Evolutionary conservation across 2,329 filamentous ascomycete species (phyloP), one percentile per base, ranked within the genome.

Genomic region (Fusarium phyllophilum): DNA sequence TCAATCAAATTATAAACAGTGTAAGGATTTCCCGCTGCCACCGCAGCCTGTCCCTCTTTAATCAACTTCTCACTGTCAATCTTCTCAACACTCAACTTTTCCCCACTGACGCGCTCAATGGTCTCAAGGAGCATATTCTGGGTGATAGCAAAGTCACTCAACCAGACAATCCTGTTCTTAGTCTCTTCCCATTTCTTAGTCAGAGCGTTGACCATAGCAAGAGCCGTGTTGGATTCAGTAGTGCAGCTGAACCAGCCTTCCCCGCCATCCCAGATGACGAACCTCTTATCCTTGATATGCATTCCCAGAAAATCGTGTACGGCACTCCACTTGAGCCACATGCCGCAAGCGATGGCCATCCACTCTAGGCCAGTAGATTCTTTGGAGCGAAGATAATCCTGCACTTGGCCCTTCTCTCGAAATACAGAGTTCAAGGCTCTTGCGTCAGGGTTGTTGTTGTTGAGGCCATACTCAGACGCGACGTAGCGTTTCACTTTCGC

Each of bases 301-400:
- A 67, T 67, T 6, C 64, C 64, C 3, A 67, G 17, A 5, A 67
- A 67, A 0, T 67, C 44, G 6, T 67, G 62, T 1, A 39, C 26
- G 3, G 64, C 62, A 39, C 64, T 66, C 64, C 64, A 67, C 14
- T 66, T 67, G 9, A 67, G 20, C 64, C 64, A 67, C 64, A 67
- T 67, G 1, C 64, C 64, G 17, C 64, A 67, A 20, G 49, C 64
- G 13, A 67, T 51, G 15, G 62, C 26, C 64, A 67, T 67, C 64
- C 64, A 67, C 15, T 67, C 62, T 2, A 67, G 39, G 2, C 64
- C 62, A 0, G 49, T 59, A 0, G 64, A 59, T 12, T 59, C 62
- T 15, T 67, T 66, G 5, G 44, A 67, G 24, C 64, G 44, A 3
- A 67, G 64, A 7, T 67, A 34, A 15, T 67, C 64, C 24, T 66